A percentile compares a stretch with the other conserved stretches of the same genome.
These are phyloP conservation scores for Tulasnella calospora DNA, from an alignment of 768 basidiomycete species.

Conservation along the genomic window DNA sequence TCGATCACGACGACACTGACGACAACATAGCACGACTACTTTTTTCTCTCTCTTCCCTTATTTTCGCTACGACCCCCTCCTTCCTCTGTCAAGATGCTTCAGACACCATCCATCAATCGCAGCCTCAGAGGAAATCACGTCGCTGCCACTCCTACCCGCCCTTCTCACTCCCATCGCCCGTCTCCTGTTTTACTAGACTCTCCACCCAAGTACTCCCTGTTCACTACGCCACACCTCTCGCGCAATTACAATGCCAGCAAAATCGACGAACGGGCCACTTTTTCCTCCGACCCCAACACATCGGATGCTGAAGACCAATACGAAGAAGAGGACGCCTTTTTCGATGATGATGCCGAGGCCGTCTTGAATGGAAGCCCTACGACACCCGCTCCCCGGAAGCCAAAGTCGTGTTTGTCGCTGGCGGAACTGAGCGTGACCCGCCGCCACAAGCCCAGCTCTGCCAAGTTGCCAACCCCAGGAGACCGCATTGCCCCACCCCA, in stretches of 20 bases:
- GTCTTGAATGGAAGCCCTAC: not conserved
- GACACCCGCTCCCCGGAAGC: conserved; percentile 10
- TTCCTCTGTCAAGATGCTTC: not conserved
- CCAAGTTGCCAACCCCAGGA: conserved; percentile 1
- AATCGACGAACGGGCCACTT: not conserved
- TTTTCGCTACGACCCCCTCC: not conserved
- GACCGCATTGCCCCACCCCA: conserved; percentile 15
- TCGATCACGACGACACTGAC: conserved; percentile 1
- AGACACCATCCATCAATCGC: conserved; percentile 1
- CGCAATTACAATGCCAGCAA: not conserved
- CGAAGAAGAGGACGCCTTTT: conserved; percentile 11
- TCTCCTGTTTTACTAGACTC: not conserved
- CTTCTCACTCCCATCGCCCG: not conserved
- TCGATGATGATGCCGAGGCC: not conserved
- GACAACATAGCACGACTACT: not conserved
- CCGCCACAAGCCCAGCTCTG: not conserved
- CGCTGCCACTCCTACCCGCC: not conserved
- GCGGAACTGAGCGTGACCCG: conserved; percentile 4
- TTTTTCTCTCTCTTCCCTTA: not conserved
- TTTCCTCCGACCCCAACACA: conserved; percentile 4
- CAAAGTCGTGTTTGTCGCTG: not conserved
- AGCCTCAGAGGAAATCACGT: not conserved
- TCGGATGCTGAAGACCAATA: conserved; percentile 6
- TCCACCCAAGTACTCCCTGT: not conserved
- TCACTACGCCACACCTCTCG: not conserved